Conservation (phyloP, 345 rosid genomes). For the Toxicodendron radicans region DNA sequence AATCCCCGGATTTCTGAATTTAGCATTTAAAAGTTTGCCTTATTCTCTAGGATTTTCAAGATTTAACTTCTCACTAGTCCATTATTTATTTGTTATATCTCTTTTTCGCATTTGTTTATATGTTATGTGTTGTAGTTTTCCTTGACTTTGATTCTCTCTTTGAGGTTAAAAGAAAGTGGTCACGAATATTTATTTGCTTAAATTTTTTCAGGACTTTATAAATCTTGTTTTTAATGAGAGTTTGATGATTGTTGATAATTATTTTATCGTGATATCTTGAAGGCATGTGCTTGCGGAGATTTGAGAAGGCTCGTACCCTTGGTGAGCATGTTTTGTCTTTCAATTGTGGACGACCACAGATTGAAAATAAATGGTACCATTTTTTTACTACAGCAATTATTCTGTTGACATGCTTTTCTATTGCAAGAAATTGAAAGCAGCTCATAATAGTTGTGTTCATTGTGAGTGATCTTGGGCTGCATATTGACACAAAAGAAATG, state of each 20-base stretch:
- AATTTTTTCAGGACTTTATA: not conserved
- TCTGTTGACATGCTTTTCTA: slow-evolving; percentile 8
- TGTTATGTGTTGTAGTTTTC: not conserved
- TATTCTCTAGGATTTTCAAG: not conserved
- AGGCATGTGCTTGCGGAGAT: slow-evolving; percentile 83
- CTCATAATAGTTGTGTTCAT: not conserved
- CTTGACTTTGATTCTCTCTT: slow-evolving; percentile 1
- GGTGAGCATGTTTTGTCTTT: slow-evolving; percentile 74
- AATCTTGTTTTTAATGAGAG: not conserved
- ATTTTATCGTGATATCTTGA: slow-evolving; percentile 22
- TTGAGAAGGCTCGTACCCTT: slow-evolving; percentile 51
- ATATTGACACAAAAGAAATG: not conserved
- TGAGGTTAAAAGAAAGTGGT: not conserved
- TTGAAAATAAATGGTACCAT: slow-evolving; percentile 81
- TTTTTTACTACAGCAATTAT: slow-evolving; percentile 9
- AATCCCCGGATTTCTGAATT: too few species aligned
- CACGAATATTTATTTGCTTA: not conserved
- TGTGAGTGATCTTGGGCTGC: slow-evolving; percentile 8
- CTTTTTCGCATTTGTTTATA: not conserved
- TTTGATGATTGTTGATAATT: slow-evolving; percentile 9
- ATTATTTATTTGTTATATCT: too few species aligned
- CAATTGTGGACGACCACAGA: slow-evolving; percentile 59
- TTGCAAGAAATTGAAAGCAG: not conserved
- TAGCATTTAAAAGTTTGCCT: not conserved
- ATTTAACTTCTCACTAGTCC: not conserved